phyloP scores from a whole-genome alignment of 2,329 filamentous ascomycete species.

The Hypoxylon sp. region DNA sequence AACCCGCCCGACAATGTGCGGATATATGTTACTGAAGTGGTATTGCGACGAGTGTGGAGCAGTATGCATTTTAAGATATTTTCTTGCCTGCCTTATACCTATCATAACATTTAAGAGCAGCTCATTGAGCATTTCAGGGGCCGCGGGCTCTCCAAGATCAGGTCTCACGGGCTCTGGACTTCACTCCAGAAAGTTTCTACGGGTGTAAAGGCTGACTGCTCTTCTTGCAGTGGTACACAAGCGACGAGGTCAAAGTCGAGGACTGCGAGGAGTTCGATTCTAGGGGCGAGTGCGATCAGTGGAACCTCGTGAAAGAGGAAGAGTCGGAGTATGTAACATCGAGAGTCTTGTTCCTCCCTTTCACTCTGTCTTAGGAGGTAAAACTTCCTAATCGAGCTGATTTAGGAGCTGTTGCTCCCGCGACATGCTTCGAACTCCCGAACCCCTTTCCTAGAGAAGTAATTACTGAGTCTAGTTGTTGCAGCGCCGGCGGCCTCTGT shows the following conservation, averaged over 20 bases:
- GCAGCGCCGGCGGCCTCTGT: constrained; percentile 47
- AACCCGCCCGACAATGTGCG: constrained; percentile 44
- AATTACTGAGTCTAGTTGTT: no score
- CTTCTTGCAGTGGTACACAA: constrained; percentile 49
- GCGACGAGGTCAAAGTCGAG: constrained; percentile 50
- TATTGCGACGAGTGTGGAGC: constrained; percentile 52
- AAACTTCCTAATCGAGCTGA: no score
- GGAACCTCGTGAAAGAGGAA: constrained; percentile 43
- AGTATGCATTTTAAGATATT: constrained; percentile 36
- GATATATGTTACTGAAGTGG: constrained; percentile 51
- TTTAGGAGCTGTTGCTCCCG: no score
- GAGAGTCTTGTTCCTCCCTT: no score
- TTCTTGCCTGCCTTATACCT: constrained; percentile 3
- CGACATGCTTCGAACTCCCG: no score
- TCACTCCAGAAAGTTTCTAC: background rate
- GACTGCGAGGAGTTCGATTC: constrained; percentile 47
- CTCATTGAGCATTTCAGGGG: constrained; percentile 5
- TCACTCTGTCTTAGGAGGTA: no score
- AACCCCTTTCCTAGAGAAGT: no score
- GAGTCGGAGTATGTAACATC: constrained; percentile 41
- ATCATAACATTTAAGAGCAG: constrained; percentile 13
- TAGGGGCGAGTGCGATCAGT: constrained; percentile 46
- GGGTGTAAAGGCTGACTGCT: constrained; percentile 23
- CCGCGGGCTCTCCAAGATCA: background rate
- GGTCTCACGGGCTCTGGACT: constrained; percentile 1